Base-by-base conservation (phyloP, 768 basidiomycete genomes). In the Mycena polygramma region DNA sequence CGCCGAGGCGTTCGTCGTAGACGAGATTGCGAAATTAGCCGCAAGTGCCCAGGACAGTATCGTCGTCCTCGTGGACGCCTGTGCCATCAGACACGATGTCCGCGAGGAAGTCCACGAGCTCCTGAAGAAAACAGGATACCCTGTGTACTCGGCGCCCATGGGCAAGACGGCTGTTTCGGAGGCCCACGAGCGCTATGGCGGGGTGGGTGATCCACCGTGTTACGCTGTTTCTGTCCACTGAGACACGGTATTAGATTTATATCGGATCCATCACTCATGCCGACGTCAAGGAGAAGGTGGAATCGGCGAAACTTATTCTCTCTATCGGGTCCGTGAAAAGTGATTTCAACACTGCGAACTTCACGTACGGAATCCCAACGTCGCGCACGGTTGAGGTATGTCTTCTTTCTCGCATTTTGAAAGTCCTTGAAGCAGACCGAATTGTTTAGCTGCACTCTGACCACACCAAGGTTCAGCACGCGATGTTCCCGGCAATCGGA, bases 341-440 rank as follows among this genome's bases (percentile, higher is more conserved):
- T 53, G 95, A 97, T 79, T 95, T 94, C 84, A 97, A 97, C 80
- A 94, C 93, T 1, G 95, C 94, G 30, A 92, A 92, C 79, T 96
- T 95, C 79, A 91, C 92, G 0, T 94, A 93, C 75, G 87, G 86
- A 61, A 90, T 92, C 57, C 89, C 91, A 4, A 83, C 83, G 0
- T 78, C 79, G 14, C 84, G 84, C 53, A 89, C 88, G 17, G 83
- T 94, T 70, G 94, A 94, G 85, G 92, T 92, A 49, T 17, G 26
- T 19, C 39, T 39, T 39, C 39, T 39, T 13, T 39, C 39, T 39
- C 39, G 39, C 7, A 39, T 39, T 19, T 72, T 17, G 73, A 66
- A 30, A 2, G 8, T 24, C 20, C 4, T 2, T 66, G 36, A 22
- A 26, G 19, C 24, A 17, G 10, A 54, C 45, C n/a, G 63, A 2